A percentile compares a stretch with the other conserved stretches of the same genome.
Evolutionary conservation across 352 stramenopile genomes (phyloP).

Genomic region (Sclerospora graminicola): DNA sequence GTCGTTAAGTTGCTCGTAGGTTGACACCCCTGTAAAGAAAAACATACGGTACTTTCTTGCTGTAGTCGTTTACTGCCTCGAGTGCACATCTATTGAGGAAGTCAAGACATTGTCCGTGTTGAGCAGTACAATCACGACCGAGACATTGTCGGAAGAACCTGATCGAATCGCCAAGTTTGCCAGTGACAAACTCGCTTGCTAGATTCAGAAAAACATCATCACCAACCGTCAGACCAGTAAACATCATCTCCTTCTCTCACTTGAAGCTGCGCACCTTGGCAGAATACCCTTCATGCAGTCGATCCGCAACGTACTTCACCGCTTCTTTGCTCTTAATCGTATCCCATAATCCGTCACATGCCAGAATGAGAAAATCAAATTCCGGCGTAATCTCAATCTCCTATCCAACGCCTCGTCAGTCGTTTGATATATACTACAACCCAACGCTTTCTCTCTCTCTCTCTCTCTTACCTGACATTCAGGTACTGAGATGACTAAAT

Average conservation of each 20-base stretch:
- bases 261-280: conserved; percentile 35
- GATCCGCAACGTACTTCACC: conserved; percentile 69
- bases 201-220: too few species aligned
- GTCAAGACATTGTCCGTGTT: conserved; percentile 33
- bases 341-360: conserved; percentile 90
- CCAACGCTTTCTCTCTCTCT: conserved; percentile 4
- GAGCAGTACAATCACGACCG: conserved; percentile 77
- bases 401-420: conserved; percentile 21
- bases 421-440: not conserved
- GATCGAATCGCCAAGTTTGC: conserved; percentile 82
- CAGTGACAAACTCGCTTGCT: conserved; percentile 74
- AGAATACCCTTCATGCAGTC: conserved; percentile 56
- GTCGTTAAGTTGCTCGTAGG: too few species aligned
- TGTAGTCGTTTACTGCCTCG: conserved; percentile 12
- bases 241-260: too few species aligned
- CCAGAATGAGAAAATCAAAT: conserved; percentile 88
- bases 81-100: conserved; percentile 18
- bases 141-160: conserved; percentile 82
- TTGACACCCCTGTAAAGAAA: too few species aligned
- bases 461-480: conserved; percentile 53
- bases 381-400: conserved; percentile 84
- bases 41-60: too few species aligned
- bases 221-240: too few species aligned
- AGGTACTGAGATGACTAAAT: conserved; percentile 79
- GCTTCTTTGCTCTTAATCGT: conserved; percentile 90